Evolutionary conservation across 768 basidiomycete species (phyloP), one percentile per base, ranked within the genome.

Genomic region (Phaeotremella skinneri): DNA sequence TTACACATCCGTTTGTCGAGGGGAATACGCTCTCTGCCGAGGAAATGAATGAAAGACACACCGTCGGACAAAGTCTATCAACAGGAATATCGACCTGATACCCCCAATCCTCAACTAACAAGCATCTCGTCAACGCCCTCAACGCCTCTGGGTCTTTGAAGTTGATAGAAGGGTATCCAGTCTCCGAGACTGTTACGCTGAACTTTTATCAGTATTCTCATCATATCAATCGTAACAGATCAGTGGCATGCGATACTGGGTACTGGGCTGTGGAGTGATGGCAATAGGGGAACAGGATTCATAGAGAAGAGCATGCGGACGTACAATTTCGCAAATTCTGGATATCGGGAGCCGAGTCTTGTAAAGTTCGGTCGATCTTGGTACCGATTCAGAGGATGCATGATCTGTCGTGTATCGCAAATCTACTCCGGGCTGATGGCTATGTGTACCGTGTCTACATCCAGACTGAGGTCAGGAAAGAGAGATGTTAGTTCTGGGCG

Each of bases 21-120:
- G n/a, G n/a, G n/a, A n/a, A n/a, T n/a, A n/a, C n/a, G n/a, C n/a
- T n/a, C n/a, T n/a, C n/a, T n/a, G n/a, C n/a, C n/a, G n/a, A n/a
- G n/a, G n/a, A 16, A 6, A 32, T 29, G 26, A 52, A 20, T 20
- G 39, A 21, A 20, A 1, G 25, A 74, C 85, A 58, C 70, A 94
- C 91, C 0, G 92, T 88, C 30, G 93, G 93, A 76, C 92, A 94
- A 4, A 96, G 78, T 55, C 92, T 80, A 76, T 90, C 83, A 2
- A 80, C 72, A 1, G 88, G 88, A 13, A 96, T 76, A 2, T 78
- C 65, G 0, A 93, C 66, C 30, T 78, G 78, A 31, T 94, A 68
- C 1, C 80, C 76, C 70, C 91, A 94, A 77, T 93, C 90, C 27
- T 85, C 81, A 61, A 81, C 78, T 29, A 94, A 81, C 23, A 97